Evolutionary conservation across 169 alveolate species (phyloP).

Genomic region (Toxoplasma gondii): DNA sequence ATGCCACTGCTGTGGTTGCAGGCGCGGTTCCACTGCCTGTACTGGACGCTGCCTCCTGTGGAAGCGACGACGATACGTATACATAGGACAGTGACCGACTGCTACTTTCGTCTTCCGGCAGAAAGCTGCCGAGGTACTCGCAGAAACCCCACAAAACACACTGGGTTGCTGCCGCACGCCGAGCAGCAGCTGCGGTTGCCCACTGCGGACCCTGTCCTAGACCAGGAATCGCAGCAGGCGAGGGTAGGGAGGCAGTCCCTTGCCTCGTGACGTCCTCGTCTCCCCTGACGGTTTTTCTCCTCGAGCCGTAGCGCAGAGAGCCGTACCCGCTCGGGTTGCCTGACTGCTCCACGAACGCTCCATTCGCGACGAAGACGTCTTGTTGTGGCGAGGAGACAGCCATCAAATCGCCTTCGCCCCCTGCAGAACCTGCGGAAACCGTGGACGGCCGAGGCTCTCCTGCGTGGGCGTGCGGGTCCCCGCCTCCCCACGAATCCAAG

Average conservation of each 20-base stretch:
- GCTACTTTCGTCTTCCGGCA: slow-evolving; percentile 27
- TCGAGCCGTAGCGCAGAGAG: neutral
- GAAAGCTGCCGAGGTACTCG: neutral
- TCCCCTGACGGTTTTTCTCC: neutral
- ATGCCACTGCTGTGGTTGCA: slow-evolving; percentile 53
- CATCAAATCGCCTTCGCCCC: neutral
- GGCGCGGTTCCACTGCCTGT: slow-evolving; percentile 64
- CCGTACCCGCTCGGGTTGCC: neutral
- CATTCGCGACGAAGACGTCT: neutral
- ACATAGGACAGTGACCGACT: slow-evolving; percentile 2
- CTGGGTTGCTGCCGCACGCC: neutral
- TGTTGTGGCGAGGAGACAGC: neutral
- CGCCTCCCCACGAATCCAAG: neutral
- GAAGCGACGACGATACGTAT: slow-evolving; percentile 19
- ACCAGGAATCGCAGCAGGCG: neutral
- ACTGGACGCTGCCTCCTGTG: slow-evolving; percentile 59
- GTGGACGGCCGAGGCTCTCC: neutral
- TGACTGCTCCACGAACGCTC: neutral
- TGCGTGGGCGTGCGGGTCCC: neutral
- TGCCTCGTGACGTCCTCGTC: neutral
- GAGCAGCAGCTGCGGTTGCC: neutral
- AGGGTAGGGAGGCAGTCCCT: neutral
- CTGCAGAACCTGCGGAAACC: neutral
- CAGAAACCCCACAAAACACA: neutral
- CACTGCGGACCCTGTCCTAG: neutral